Evolutionary conservation across 192 early-diverging fungal species (phyloP).

Genomic region (Phlyctochytrium arcticum): DNA sequence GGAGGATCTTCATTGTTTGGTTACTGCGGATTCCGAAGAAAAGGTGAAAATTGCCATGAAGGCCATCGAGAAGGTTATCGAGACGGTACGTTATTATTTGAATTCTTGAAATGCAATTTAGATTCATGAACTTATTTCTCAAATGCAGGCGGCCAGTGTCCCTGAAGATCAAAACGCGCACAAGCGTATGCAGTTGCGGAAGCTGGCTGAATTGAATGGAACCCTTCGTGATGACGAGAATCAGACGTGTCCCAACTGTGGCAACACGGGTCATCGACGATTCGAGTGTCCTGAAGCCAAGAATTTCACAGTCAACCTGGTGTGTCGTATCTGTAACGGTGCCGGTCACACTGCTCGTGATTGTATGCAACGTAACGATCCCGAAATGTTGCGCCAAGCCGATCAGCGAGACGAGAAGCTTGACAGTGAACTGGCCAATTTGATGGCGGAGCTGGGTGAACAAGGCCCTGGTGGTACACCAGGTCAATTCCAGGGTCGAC

Average conservation of each 20-base stretch:
- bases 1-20: constrained; percentile 83
- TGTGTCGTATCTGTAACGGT: constrained; percentile 85
- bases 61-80: constrained; percentile 87
- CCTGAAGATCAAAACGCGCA: constrained; percentile 96
- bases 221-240: constrained; percentile 94
- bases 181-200: constrained; percentile 90
- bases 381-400: constrained; percentile 64
- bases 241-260: constrained; percentile 93
- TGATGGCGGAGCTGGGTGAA: constrained; percentile 94
- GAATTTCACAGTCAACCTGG: constrained; percentile 81
- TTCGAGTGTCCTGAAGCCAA: constrained; percentile 87
- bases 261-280: constrained; percentile 72
- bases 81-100: constrained; percentile 62
- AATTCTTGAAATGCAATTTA: not conserved
- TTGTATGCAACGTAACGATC: constrained; percentile 84
- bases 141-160: constrained; percentile 68
- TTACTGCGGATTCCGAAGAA: constrained; percentile 84
- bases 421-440: constrained; percentile 82
- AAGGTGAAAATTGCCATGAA: constrained; percentile 82
- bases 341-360: constrained; percentile 92
- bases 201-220: constrained; percentile 92
- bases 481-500: constrained; percentile 9
- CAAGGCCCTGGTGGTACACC: not conserved
- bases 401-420: constrained; percentile 79
- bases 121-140: not conserved